Conservation (phyloP, 192 early-diverging fungal species). For the Obelidium mucronatum region DNA sequence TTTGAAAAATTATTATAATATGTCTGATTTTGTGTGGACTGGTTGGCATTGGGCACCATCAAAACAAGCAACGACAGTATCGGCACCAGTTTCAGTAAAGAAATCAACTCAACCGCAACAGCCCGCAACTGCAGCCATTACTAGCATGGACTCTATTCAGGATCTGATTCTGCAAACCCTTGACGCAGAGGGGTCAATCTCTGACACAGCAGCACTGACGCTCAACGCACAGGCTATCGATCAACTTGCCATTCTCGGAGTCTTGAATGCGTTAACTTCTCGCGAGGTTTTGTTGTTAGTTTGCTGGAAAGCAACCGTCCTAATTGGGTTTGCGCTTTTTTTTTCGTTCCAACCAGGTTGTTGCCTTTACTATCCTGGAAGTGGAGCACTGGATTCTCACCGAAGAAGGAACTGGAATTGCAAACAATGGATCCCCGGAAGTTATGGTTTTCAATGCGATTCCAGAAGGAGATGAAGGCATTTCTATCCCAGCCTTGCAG, state of each 20-base stretch:
- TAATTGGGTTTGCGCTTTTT: not conserved
- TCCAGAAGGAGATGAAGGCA: conserved; percentile 79
- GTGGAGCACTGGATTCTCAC: conserved; percentile 84
- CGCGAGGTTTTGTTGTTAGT: conserved; percentile 78
- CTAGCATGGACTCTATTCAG: conserved; percentile 11
- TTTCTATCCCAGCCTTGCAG: conserved; percentile 85
- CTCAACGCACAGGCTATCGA: conserved; percentile 67
- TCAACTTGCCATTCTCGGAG: conserved; percentile 76
- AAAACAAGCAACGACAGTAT: not conserved
- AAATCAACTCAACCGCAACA: not conserved
- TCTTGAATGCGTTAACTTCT: conserved; percentile 82
- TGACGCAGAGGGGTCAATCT: conserved; percentile 70
- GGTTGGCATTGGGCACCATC: conserved; percentile 3
- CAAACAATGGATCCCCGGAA: conserved; percentile 89
- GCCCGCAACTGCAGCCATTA: not conserved
- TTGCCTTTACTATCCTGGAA: conserved; percentile 80
- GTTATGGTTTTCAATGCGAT: conserved; percentile 90
- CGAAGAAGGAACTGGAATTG: conserved; percentile 87
- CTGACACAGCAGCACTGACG: conserved; percentile 70
- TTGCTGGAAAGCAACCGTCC: no score
- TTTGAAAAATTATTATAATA: no score
- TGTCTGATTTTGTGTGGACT: conserved; percentile 14
- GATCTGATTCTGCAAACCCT: conserved; percentile 67
- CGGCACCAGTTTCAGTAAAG: not conserved
- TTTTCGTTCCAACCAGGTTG: conserved; percentile 66